Evolutionary conservation across 495 filamentous ascomycete genomes (phyloP).

Genomic region (Xylaria cubensis): DNA sequence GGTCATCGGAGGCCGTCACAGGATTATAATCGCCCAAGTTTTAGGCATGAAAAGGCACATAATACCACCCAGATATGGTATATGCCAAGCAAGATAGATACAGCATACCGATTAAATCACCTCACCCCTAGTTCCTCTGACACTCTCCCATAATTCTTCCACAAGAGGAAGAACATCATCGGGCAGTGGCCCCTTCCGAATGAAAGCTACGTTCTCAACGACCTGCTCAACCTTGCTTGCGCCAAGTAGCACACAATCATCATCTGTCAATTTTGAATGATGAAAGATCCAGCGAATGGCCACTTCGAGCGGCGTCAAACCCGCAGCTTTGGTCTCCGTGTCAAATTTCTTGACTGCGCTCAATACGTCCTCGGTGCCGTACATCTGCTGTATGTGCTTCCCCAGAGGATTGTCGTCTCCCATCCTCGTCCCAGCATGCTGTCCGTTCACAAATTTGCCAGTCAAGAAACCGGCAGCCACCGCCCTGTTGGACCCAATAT

Average conservation of each 20-base stretch:
- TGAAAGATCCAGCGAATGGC: constrained; percentile 64
- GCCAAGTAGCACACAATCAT: constrained; percentile 63
- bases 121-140: constrained; percentile 27
- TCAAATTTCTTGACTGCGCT: constrained; percentile 55
- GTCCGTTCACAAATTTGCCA: constrained; percentile 41
- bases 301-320: constrained; percentile 55
- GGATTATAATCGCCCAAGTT: neutral
- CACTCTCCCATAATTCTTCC: constrained; percentile 31
- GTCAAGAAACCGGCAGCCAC: constrained; percentile 57
- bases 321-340: constrained; percentile 50
- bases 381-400: constrained; percentile 48
- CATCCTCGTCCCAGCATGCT: constrained; percentile 52
- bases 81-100: neutral
- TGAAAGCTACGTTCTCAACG: constrained; percentile 52
- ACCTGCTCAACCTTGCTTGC: constrained; percentile 57
- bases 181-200: constrained; percentile 54
- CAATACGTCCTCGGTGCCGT: constrained; percentile 48
- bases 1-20: neutral
- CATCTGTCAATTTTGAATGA: constrained; percentile 55
- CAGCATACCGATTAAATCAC: constrained; percentile 23
- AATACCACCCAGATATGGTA: neutral
- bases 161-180: constrained; percentile 23
- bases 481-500: neutral
- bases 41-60: neutral
- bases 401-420: constrained; percentile 38